Base-by-base conservation (phyloP, 345 rosid species). In the Gossypium ekmanianum region DNA sequence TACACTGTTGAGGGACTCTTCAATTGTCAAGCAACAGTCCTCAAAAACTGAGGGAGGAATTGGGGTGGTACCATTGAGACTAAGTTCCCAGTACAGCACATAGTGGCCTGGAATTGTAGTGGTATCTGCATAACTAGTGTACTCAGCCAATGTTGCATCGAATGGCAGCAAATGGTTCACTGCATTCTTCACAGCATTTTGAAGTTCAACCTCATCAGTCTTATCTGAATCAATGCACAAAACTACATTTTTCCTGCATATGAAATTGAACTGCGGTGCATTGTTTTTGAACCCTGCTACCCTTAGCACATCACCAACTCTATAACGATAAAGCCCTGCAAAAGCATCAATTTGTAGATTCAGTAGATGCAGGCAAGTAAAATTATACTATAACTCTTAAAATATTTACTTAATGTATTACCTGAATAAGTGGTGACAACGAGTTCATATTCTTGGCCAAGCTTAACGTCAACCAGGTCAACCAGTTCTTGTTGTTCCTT, bases 351-450 rank as follows among this genome's bases (percentile, higher is more conserved):
- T 45, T 39, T 61, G 43, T 0, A 67, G 7, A 11, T 10, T 68
- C 13, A 48, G 43, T 39, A 63, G 16, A 64, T 12, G 29, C 24
- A 57, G 20, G 5, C n/a, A 17, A 52, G 62, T 27, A 34, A 39
- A 34, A 11, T 4, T 18, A n/a, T 24, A 34, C 4, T 63, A 4
- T 11, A 76, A 27, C 29, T 51, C 47, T 68, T 16, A 26, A 27
- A 68, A 68, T 48, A 39, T 14, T 48, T 3, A 68, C 44, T 68
- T 24, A 18, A 8, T 68, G 57, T 68, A 7, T 68, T 85, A 94
- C 98, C 98, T 8, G 98, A 94, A 83, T 94, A 91, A 77, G 98
- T 94, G 79, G 98, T 94, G 88, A 94, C 96, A 9, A 94, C 98
- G 79, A 94, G 95, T 80, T 94, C 98, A 63, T 94, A 94, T 75